Conservation (phyloP, 2,329 filamentous ascomycete genomes). For the Alternaria novae-zelandiae region DNA sequence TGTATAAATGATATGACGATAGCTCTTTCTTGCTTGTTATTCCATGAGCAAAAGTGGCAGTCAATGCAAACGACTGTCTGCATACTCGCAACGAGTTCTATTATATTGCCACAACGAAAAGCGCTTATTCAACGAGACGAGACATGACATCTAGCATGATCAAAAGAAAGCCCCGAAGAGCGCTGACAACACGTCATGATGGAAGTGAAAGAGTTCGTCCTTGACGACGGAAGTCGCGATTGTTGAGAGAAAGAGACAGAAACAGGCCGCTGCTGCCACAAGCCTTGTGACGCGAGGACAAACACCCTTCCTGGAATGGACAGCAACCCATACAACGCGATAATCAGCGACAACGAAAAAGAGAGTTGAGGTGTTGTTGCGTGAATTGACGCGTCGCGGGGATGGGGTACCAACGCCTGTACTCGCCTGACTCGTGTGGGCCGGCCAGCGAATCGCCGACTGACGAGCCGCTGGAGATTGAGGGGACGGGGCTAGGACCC, state of each 20-base stretch:
- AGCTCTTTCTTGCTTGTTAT: background rate
- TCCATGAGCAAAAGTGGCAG: background rate
- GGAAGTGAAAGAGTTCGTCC: background rate
- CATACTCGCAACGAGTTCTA: background rate
- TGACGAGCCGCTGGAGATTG: constrained; percentile 18
- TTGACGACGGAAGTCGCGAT: background rate
- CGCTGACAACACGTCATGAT: background rate
- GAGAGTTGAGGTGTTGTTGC: constrained; percentile 12
- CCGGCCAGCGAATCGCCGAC: constrained; percentile 19
- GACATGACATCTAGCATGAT: background rate
- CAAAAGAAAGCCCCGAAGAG: background rate
- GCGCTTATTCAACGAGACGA: background rate
- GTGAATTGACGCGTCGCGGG: constrained; percentile 7
- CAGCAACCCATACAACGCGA: background rate
- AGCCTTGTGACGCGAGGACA: background rate
- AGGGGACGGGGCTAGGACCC: constrained; percentile 28
- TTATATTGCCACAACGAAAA: background rate
- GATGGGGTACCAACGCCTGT: constrained; percentile 16
- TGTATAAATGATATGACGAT: background rate
- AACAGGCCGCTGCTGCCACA: background rate
- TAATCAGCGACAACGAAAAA: background rate
- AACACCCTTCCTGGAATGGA: background rate
- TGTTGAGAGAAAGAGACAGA: background rate
- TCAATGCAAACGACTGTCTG: background rate
- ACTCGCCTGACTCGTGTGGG: constrained; percentile 29